These are phyloP conservation scores for Trichoderma reesei DNA, from an alignment of 495 filamentous ascomycete genomes.

Conservation along the genomic window DNA sequence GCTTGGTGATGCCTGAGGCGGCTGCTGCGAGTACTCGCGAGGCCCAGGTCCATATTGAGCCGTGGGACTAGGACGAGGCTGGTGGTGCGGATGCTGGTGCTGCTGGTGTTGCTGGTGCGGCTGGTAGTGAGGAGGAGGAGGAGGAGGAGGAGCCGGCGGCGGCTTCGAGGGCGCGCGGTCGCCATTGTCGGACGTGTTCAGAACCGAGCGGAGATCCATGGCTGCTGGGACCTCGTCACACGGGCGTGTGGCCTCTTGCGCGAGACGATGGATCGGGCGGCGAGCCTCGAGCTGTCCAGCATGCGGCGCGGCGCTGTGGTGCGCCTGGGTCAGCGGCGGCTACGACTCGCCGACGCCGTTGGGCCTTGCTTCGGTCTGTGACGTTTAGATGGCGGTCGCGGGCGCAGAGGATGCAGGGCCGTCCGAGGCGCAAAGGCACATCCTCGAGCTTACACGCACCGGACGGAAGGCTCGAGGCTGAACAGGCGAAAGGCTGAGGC, in stretches of 20 bases:
- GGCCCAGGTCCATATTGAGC: neutral
- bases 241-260: conserved; percentile 17
- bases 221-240: conserved; percentile 15
- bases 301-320: conserved; percentile 2
- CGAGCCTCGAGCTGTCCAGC: conserved; percentile 8
- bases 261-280: conserved; percentile 13
- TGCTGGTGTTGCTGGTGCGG: conserved; percentile 22
- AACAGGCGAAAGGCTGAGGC: conserved; percentile 1
- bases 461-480: conserved; percentile 5
- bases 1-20: conserved; percentile 21
- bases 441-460: neutral
- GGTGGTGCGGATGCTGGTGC: conserved; percentile 18
- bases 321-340: neutral
- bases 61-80: neutral
- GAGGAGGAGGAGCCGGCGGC: neutral
- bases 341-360: neutral
- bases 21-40: conserved; percentile 19
- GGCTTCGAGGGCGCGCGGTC: conserved; percentile 19
- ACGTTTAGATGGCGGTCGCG: conserved; percentile 1
- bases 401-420: conserved; percentile 3
- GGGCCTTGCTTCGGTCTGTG: too few species aligned
- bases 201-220: conserved; percentile 49
- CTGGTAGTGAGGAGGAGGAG: conserved; percentile 11
- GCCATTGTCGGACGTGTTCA: conserved; percentile 38
- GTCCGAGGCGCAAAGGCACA: conserved; percentile 8